These are phyloP conservation scores for Combretum micranthum DNA, from an alignment of 345 rosid genomes.

Conservation along the genomic window DNA sequence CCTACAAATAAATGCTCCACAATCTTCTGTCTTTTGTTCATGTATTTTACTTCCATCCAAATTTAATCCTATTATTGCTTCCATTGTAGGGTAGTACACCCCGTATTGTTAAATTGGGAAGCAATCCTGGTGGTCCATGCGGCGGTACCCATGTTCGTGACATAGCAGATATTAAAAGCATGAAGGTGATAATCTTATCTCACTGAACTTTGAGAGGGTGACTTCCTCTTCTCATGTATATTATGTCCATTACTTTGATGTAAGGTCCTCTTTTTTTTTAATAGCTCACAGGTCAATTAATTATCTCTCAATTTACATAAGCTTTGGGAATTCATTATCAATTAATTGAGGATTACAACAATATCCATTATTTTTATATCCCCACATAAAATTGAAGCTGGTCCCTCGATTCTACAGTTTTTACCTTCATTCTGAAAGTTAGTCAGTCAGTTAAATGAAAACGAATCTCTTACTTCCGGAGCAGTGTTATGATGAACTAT, in stretches of 20 bases:
- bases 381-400: too few species aligned
- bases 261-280: background rate
- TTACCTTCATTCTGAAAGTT: too few species aligned
- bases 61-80: background rate
- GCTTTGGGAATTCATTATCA: background rate
- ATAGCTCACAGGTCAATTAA: background rate
- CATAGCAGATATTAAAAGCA: conserved; percentile 54
- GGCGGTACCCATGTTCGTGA: conserved; percentile 88
- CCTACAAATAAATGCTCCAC: too few species aligned
- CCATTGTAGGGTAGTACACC: conserved; percentile 65
- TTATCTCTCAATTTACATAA: too few species aligned
- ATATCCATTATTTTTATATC: too few species aligned
- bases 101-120: conserved; percentile 63
- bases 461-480: too few species aligned
- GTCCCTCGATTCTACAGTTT: too few species aligned
- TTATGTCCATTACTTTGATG: background rate
- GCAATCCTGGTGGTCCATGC: conserved; percentile 70
- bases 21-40: background rate
- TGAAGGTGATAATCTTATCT: conserved; percentile 45
- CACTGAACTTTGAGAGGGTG: background rate
- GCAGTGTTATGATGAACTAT: too few species aligned
- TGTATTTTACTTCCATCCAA: background rate
- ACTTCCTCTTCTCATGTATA: background rate
- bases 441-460: too few species aligned
- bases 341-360: too few species aligned